phyloP scores from a whole-genome alignment of 2,329 filamentous ascomycete species.

The Ophiostoma perfectum region DNA sequence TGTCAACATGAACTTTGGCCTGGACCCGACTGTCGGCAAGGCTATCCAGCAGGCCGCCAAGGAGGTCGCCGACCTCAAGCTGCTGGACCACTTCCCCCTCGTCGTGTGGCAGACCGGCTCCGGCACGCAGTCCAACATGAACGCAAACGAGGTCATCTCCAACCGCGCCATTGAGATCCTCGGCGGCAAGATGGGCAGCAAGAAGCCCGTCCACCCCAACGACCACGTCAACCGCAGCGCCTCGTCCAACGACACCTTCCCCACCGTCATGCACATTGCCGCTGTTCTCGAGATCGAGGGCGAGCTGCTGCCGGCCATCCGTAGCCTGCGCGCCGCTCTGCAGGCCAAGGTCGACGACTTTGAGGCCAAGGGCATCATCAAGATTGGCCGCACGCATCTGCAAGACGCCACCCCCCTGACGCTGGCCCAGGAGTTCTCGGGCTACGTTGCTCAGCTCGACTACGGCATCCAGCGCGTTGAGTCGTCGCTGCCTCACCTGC shows the following conservation, averaged over 20 bases:
- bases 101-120: slow-evolving; percentile 99
- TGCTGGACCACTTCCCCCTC: slow-evolving; percentile 94
- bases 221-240: slow-evolving; percentile 99
- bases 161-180: slow-evolving; percentile 98
- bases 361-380: slow-evolving; percentile 82
- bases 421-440: slow-evolving; percentile 94
- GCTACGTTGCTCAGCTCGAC: slow-evolving; percentile 92
- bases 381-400: slow-evolving; percentile 96
- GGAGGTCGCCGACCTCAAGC: slow-evolving; percentile 89
- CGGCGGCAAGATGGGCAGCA: slow-evolving; percentile 86
- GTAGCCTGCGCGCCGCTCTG: slow-evolving; percentile 74
- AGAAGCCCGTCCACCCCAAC: slow-evolving; percentile 98
- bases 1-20: slow-evolving; percentile 91
- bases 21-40: slow-evolving; percentile 83
- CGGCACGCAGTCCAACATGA: slow-evolving; percentile 99
- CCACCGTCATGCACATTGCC: slow-evolving; percentile 99
- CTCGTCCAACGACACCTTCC: slow-evolving; percentile 98
- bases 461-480: slow-evolving; percentile 84
- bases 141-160: slow-evolving; percentile 99
- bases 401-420: slow-evolving; percentile 96
- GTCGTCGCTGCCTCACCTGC: slow-evolving; percentile 73
- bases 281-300: slow-evolving; percentile 89
- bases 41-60: slow-evolving; percentile 92
- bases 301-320: slow-evolving; percentile 75
- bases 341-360: slow-evolving; percentile 87